phyloP scores from a whole-genome alignment of 164 flowering plant species.

The Brasenia schreberi region DNA sequence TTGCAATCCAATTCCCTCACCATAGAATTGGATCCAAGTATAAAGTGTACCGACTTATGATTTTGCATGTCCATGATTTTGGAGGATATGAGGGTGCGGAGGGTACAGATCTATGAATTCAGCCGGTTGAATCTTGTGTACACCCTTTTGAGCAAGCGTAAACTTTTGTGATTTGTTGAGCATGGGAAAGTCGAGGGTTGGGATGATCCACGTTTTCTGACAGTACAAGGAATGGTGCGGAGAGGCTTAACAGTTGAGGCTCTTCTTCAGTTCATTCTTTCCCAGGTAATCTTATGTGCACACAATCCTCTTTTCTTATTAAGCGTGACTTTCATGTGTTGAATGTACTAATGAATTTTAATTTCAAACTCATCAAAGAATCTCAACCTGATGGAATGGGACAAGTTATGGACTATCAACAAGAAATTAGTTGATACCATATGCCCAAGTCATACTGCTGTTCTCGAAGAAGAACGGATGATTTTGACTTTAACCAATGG shows the following conservation, averaged over 20 bases:
- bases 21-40: constrained; percentile 78
- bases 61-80: constrained; percentile 96
- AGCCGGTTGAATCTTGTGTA: constrained; percentile 89
- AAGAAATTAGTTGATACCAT: constrained; percentile 92
- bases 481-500: constrained; percentile 57
- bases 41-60: constrained; percentile 85
- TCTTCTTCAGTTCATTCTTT: constrained; percentile 79
- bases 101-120: constrained; percentile 79
- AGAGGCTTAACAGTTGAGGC: constrained; percentile 87
- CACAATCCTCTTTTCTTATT: background rate
- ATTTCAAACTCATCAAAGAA: constrained; percentile 48
- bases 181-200: constrained; percentile 94
- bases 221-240: constrained; percentile 92
- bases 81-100: constrained; percentile 63
- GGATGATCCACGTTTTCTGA: constrained; percentile 98
- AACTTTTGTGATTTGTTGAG: constrained; percentile 93
- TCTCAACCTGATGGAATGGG: constrained; percentile 99
- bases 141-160: constrained; percentile 93
- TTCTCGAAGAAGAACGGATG: constrained; percentile 56
- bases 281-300: constrained; percentile 40
- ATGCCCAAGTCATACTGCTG: constrained; percentile 91
- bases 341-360: too few species aligned
- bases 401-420: constrained; percentile 91
- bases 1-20: constrained; percentile 74
- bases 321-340: background rate